Evolutionary conservation across 768 basidiomycete species (phyloP).

Genomic region (Erythrobasidium yunnanense): DNA sequence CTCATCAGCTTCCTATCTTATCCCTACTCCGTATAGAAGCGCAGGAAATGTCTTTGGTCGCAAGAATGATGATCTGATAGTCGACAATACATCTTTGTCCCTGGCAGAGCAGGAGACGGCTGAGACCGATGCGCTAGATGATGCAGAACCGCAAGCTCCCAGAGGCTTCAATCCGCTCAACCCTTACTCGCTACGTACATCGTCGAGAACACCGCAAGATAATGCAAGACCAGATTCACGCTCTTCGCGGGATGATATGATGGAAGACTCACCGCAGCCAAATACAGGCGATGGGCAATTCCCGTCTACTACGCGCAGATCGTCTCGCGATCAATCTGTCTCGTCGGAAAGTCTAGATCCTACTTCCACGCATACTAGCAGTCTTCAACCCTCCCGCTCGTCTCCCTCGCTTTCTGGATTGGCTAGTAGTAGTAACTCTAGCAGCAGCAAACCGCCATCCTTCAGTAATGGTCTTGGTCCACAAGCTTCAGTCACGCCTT

Average conservation of each 20-base stretch:
- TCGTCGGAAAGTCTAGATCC: not conserved
- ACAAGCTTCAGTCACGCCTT: not conserved
- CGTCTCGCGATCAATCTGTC: not conserved
- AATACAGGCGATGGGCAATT: not conserved
- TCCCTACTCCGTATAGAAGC: slow-evolving; percentile 4
- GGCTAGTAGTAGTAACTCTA: not conserved
- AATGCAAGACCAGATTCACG: not conserved
- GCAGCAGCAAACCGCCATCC: not conserved
- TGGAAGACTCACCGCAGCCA: slow-evolving; percentile 11
- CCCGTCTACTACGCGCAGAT: not conserved
- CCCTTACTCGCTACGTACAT: not conserved
- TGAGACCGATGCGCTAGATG: not conserved
- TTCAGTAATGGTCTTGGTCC: too few relatives aligned
- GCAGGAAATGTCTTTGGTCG: not conserved
- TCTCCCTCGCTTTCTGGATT: not conserved
- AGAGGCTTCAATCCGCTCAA: slow-evolving; percentile 10
- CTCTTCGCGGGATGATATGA: not conserved
- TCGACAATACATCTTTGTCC: not conserved
- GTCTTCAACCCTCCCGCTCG: not conserved
- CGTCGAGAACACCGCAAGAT: not conserved
- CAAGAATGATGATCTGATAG: not conserved
- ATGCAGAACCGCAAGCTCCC: not conserved
- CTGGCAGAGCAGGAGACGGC: not conserved
- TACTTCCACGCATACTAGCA: not conserved
- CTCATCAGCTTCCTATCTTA: not conserved